These are phyloP conservation scores for Xylaria longipes DNA, from an alignment of 495 filamentous ascomycete genomes.

Conservation along the genomic window DNA sequence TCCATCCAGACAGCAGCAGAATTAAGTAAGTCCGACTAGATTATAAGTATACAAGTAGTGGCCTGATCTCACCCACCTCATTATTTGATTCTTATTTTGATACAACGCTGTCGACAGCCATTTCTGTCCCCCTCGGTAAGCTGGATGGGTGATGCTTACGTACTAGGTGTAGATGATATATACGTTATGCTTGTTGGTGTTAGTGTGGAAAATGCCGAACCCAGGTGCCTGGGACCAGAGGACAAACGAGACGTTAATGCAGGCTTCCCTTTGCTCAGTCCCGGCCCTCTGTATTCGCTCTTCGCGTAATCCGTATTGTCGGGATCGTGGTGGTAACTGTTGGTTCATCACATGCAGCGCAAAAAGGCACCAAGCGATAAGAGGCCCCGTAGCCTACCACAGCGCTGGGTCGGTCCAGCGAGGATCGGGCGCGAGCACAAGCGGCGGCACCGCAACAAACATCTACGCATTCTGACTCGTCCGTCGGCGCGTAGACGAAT, in stretches of 20 bases:
- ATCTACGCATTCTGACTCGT: slow-evolving; percentile 12
- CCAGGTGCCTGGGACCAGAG: slow-evolving; percentile 7
- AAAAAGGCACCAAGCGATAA: slow-evolving; percentile 14
- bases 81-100: background rate
- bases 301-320: slow-evolving; percentile 20
- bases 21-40: background rate
- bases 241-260: slow-evolving; percentile 8
- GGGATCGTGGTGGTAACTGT: slow-evolving; percentile 24
- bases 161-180: background rate
- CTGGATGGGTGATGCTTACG: background rate
- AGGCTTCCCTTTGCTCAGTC: background rate
- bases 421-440: background rate
- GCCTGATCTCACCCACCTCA: slow-evolving; percentile 1
- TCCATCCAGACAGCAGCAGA: background rate
- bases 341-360: slow-evolving; percentile 20
- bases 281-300: background rate
- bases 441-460: slow-evolving; percentile 16
- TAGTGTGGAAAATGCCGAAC: slow-evolving; percentile 6
- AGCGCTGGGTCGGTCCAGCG: slow-evolving; percentile 21
- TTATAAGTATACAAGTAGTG: background rate
- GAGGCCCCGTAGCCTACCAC: slow-evolving; percentile 21
- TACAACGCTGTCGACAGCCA: background rate
- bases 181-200: background rate
- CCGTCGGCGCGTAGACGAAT: background rate
- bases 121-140: background rate